Conservation (phyloP, 2,329 filamentous ascomycete species). For the Aspergillus flavus region DNA sequence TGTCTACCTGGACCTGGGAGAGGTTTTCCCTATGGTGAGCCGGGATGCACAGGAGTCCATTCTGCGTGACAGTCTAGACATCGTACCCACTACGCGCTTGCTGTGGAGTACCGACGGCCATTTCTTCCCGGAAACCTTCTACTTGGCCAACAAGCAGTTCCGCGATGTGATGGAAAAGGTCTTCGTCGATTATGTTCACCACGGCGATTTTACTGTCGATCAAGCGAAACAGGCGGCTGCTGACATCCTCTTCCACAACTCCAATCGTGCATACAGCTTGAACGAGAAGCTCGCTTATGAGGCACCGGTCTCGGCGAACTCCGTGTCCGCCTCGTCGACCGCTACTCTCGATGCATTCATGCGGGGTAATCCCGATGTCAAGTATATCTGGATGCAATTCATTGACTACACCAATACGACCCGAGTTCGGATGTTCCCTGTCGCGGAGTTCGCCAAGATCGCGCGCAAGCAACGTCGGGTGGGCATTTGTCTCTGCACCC, state of each 20-base stretch:
- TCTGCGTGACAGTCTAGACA: slow-evolving; percentile 71
- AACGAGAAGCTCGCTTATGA: slow-evolving; percentile 38
- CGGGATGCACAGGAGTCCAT: slow-evolving; percentile 73
- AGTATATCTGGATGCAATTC: slow-evolving; percentile 76
- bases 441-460: slow-evolving; percentile 56
- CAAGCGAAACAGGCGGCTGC: slow-evolving; percentile 67
- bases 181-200: slow-evolving; percentile 67
- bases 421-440: slow-evolving; percentile 68
- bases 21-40: slow-evolving; percentile 78
- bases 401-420: slow-evolving; percentile 74
- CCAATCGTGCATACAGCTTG: slow-evolving; percentile 73
- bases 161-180: slow-evolving; percentile 70
- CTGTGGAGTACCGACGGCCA: slow-evolving; percentile 82
- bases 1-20: slow-evolving; percentile 79
- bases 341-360: slow-evolving; percentile 52
- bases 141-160: slow-evolving; percentile 72
- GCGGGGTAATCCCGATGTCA: slow-evolving; percentile 52
- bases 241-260: slow-evolving; percentile 74
- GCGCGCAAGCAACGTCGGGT: slow-evolving; percentile 54
- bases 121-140: slow-evolving; percentile 76
- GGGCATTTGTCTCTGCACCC: slow-evolving; percentile 64
- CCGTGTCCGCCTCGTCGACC: slow-evolving; percentile 10
- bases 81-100: slow-evolving; percentile 74
- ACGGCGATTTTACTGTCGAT: slow-evolving; percentile 60
- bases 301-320: slow-evolving; percentile 2